These are phyloP conservation scores for Chaetomium strumarium DNA, from an alignment of 2,329 filamentous ascomycete species.

Conservation along the genomic window DNA sequence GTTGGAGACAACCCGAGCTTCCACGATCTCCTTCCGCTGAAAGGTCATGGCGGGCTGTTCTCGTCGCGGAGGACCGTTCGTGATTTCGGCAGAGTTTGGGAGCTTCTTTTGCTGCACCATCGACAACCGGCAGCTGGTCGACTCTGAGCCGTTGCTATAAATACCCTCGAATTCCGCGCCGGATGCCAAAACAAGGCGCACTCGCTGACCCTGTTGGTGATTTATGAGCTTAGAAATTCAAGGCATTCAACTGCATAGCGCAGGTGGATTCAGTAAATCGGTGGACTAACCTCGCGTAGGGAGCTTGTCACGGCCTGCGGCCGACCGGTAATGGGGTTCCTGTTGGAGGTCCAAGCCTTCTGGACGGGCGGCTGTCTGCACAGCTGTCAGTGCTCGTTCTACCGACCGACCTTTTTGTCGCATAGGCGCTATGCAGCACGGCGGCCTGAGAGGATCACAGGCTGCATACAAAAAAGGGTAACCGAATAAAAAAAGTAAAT, in stretches of 20 bases:
- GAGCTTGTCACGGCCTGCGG: slow-evolving; percentile 25
- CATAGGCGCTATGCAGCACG: background rate
- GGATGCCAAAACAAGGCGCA: slow-evolving; percentile 26
- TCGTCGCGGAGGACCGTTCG: slow-evolving; percentile 28
- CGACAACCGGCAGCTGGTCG: slow-evolving; percentile 27
- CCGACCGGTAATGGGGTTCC: slow-evolving; percentile 30
- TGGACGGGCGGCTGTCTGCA: slow-evolving; percentile 29
- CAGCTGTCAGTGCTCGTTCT: slow-evolving; percentile 10
- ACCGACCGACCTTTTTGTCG: background rate
- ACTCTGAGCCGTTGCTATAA: slow-evolving; percentile 27
- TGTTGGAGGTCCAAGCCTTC: slow-evolving; percentile 29
- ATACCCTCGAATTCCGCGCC: slow-evolving; percentile 30
- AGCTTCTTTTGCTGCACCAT: slow-evolving; percentile 33
- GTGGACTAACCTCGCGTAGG: slow-evolving; percentile 30
- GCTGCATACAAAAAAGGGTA: background rate
- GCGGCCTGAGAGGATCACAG: slow-evolving; percentile 1
- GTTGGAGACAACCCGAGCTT: slow-evolving; percentile 25
- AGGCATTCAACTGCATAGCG: background rate
- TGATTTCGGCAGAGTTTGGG: slow-evolving; percentile 25
- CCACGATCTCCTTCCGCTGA: slow-evolving; percentile 30
- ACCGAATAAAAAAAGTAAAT: slow-evolving; percentile 5
- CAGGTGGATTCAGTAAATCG: slow-evolving; percentile 3
- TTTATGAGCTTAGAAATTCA: slow-evolving; percentile 7
- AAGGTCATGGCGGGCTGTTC: slow-evolving; percentile 31
- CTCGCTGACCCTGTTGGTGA: slow-evolving; percentile 28